Conservation (phyloP, 805 yeast species). For the Diddensiella santjacobensis region DNA sequence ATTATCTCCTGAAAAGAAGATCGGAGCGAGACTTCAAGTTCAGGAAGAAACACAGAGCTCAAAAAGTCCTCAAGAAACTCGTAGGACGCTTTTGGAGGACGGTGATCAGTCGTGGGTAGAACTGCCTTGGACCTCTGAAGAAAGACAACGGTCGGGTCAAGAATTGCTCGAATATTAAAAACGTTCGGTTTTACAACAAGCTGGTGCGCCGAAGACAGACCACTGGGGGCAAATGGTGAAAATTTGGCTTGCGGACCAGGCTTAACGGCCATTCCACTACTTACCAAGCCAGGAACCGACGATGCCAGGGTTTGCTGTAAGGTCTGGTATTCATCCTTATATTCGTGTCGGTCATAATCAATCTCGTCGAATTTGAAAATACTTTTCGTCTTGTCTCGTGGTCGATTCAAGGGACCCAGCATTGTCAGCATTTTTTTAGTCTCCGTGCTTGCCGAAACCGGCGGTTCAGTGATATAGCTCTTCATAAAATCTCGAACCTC, state of each 20-base stretch:
- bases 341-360: slow-evolving; percentile 26
- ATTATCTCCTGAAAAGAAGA: slow-evolving; percentile 48
- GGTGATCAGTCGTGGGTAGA: slow-evolving; percentile 30
- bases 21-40: slow-evolving; percentile 54
- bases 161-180: slow-evolving; percentile 72
- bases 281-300: slow-evolving; percentile 66
- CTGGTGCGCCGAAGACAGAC: slow-evolving; percentile 55
- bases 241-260: neutral
- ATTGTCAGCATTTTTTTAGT: slow-evolving; percentile 4
- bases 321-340: slow-evolving; percentile 33
- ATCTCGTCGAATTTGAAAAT: slow-evolving; percentile 31
- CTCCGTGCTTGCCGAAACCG: neutral
- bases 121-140: slow-evolving; percentile 53
- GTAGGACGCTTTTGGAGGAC: slow-evolving; percentile 22
- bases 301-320: slow-evolving; percentile 49
- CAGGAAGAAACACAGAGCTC: slow-evolving; percentile 59
- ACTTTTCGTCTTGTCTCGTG: slow-evolving; percentile 14
- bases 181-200: slow-evolving; percentile 65
- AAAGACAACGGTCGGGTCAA: slow-evolving; percentile 70
- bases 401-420: neutral
- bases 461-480: slow-evolving; percentile 32
- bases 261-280: slow-evolving; percentile 24
- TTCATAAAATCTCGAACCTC: slow-evolving; percentile 40
- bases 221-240: slow-evolving; percentile 44
- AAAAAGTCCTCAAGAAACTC: slow-evolving; percentile 59